These are phyloP conservation scores for Colletotrichum truncatum DNA, from an alignment of 2,329 filamentous ascomycete genomes.

Conservation along the genomic window DNA sequence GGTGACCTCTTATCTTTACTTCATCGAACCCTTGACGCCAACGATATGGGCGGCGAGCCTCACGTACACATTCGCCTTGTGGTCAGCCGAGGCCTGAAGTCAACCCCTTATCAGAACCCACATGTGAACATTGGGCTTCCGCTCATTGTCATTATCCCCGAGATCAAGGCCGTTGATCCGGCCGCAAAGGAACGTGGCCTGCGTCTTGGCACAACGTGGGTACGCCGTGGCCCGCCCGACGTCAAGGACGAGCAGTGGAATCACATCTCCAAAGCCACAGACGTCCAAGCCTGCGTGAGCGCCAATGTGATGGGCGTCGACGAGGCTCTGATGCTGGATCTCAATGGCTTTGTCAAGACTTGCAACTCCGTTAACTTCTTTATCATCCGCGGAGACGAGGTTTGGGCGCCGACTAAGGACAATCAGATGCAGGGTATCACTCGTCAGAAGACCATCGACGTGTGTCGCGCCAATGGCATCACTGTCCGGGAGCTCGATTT, in stretches of 20 bases:
- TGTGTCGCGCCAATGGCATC: constrained; percentile 38
- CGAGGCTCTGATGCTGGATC: constrained; percentile 41
- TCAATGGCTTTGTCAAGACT: constrained; percentile 40
- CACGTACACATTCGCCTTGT: constrained; percentile 41
- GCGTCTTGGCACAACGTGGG: constrained; percentile 38
- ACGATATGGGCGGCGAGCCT: constrained; percentile 36
- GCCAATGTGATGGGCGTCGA: constrained; percentile 41
- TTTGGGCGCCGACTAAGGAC: constrained; percentile 42
- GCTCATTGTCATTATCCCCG: constrained; percentile 41
- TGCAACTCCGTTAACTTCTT: constrained; percentile 45
- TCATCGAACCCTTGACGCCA: constrained; percentile 38
- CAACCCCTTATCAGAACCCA: constrained; percentile 38
- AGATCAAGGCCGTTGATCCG: constrained; percentile 37
- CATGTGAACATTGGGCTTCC: constrained; percentile 39
- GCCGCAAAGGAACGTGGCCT: constrained; percentile 34
- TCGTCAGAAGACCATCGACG: constrained; percentile 40
- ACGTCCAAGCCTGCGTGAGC: constrained; percentile 40
- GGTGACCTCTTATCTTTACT: constrained; percentile 35
- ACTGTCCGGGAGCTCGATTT: constrained; percentile 39
- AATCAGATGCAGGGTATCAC: constrained; percentile 44
- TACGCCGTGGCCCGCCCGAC: constrained; percentile 40
- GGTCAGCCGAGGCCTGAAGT: constrained; percentile 39
- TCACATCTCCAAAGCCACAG: constrained; percentile 42
- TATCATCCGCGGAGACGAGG: constrained; percentile 40
- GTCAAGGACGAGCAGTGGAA: constrained; percentile 44